phyloP scores from a whole-genome alignment of 1,139 yeast species.

The Hansenula sp. region DNA sequence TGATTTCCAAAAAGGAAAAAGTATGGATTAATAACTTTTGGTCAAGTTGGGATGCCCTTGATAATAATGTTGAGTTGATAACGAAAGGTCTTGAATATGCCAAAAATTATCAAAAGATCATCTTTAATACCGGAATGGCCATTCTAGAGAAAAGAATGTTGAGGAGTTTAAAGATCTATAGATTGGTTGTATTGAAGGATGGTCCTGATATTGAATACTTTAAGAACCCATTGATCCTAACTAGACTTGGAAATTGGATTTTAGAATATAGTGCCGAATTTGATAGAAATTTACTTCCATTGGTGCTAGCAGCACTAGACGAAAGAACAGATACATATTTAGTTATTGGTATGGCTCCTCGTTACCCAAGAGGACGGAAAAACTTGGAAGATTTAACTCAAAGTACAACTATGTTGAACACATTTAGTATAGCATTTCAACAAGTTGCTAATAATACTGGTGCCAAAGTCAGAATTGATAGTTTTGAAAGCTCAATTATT shows the following conservation, averaged over 20 bases:
- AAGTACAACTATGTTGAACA: conserved; percentile 49
- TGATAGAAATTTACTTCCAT: conserved; percentile 61
- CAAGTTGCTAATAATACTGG: conserved; percentile 78
- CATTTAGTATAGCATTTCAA: conserved; percentile 88
- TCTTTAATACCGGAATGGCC: conserved; percentile 86
- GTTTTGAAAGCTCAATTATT: conserved; percentile 90
- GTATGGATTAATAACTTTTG: conserved; percentile 89
- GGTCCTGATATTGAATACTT: conserved; percentile 80
- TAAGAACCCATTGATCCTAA: conserved; percentile 79
- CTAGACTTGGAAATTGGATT: conserved; percentile 87
- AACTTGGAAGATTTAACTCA: conserved; percentile 37
- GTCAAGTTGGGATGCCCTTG: conserved; percentile 92
- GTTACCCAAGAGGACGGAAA: conserved; percentile 56
- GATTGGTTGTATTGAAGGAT: conserved; percentile 85
- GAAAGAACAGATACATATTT: conserved; percentile 70
- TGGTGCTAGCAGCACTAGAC: conserved; percentile 85
- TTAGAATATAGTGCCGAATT: conserved; percentile 88
- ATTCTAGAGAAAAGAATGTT: conserved; percentile 77
- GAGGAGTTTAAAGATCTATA: conserved; percentile 73
- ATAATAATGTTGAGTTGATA: conserved; percentile 52
- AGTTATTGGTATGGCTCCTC: conserved; percentile 88
- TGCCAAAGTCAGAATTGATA: conserved; percentile 87
- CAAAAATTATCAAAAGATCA: conserved; percentile 74
- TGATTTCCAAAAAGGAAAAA: conserved; percentile 52
- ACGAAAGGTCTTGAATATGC: conserved; percentile 76